phyloP scores from a whole-genome alignment of 345 rosid species.

The Iberis pinnata region DNA sequence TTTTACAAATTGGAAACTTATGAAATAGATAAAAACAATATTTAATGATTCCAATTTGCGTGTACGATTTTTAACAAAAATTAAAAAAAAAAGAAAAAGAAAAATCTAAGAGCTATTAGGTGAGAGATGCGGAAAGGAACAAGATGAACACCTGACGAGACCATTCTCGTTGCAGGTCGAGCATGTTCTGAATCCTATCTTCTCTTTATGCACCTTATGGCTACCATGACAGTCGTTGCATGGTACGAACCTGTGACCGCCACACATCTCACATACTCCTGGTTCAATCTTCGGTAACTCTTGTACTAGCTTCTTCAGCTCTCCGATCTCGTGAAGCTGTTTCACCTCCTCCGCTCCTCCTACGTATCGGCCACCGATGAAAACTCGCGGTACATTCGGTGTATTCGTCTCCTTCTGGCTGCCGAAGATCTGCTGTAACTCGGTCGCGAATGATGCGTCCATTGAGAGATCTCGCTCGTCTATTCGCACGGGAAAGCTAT shows the following conservation, averaged over 20 bases:
- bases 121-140: constrained; percentile 56
- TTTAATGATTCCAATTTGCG: constrained; percentile 18
- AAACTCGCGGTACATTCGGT: constrained; percentile 56
- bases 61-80: neutral
- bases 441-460: constrained; percentile 57
- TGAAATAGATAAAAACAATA: constrained; percentile 12
- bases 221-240: constrained; percentile 70
- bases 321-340: constrained; percentile 73
- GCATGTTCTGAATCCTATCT: constrained; percentile 60
- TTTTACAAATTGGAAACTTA: constrained; percentile 27
- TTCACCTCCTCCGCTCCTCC: constrained; percentile 85
- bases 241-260: constrained; percentile 57
- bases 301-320: constrained; percentile 69
- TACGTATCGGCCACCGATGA: constrained; percentile 70
- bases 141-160: constrained; percentile 75
- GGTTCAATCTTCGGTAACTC: constrained; percentile 46
- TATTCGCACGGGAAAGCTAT: constrained; percentile 55
- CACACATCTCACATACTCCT: constrained; percentile 53
- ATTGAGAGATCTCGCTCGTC: constrained; percentile 89
- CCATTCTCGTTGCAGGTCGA: constrained; percentile 80
- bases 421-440: constrained; percentile 38
- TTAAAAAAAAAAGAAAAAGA: neutral
- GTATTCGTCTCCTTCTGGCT: constrained; percentile 14
- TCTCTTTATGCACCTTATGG: constrained; percentile 63
- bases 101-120: too few relatives aligned